Conservation (phyloP, 202 grass and related monocot genomes). For the Carex sylvatica region DNA sequence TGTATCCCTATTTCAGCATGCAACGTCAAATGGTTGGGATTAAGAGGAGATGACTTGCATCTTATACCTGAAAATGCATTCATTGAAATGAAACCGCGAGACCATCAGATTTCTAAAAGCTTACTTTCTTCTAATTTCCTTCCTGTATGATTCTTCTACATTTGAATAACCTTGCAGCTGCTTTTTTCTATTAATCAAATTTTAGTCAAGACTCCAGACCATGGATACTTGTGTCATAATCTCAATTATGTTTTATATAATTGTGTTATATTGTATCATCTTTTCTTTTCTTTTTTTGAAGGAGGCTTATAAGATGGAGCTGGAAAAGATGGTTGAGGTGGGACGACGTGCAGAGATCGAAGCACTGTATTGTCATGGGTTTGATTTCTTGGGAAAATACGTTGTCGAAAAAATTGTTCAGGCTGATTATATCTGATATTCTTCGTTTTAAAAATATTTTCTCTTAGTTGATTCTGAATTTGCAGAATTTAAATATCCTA, state of each 20-base stretch:
- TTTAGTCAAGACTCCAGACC: neutral
- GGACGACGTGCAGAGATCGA: constrained; percentile 79
- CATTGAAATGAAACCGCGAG: constrained; percentile 60
- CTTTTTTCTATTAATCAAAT: neutral
- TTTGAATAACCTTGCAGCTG: neutral
- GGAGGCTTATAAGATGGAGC: constrained; percentile 60
- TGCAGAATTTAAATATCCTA: neutral
- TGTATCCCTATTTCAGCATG: constrained; percentile 61
- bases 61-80: constrained; percentile 65
- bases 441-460: neutral
- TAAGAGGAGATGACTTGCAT: constrained; percentile 72
- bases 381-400: constrained; percentile 83
- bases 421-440: constrained; percentile 68
- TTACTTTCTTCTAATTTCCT: constrained; percentile 74
- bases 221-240: neutral
- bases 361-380: constrained; percentile 82
- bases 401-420: constrained; percentile 82
- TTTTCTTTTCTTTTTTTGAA: constrained; percentile 25
- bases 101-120: constrained; percentile 71
- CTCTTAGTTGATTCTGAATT: neutral
- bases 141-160: constrained; percentile 42
- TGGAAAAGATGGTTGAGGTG: constrained; percentile 58
- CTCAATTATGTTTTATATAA: neutral
- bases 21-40: constrained; percentile 92
- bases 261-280: neutral